phyloP scores from a whole-genome alignment of 129 eudicot species.

The Artemisia annua region DNA sequence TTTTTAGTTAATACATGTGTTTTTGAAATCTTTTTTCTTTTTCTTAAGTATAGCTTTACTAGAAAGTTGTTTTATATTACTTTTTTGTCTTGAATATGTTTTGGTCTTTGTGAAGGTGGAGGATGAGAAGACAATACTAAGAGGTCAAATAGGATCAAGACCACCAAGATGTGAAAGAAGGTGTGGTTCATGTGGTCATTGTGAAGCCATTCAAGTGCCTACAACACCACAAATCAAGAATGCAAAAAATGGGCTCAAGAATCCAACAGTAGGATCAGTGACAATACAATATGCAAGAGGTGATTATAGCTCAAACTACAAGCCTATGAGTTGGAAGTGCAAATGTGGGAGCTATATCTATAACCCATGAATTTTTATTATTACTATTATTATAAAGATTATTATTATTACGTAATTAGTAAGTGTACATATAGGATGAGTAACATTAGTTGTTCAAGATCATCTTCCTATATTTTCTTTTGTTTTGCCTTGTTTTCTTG shows the following conservation, averaged over 20 bases:
- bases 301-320: constrained; percentile 65
- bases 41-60: background rate
- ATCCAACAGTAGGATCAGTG: constrained; percentile 26
- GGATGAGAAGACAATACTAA: constrained; percentile 41
- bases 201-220: constrained; percentile 92
- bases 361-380: constrained; percentile 56
- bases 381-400: background rate
- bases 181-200: constrained; percentile 75
- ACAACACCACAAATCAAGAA: constrained; percentile 57
- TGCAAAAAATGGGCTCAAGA: constrained; percentile 25
- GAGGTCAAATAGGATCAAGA: constrained; percentile 76
- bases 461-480: constrained; percentile 2
- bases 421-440: constrained; percentile 33
- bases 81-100: background rate
- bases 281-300: constrained; percentile 52
- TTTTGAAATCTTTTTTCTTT: background rate
- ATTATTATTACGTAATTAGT: constrained; percentile 8
- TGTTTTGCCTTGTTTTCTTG: constrained; percentile 17
- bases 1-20: too few species aligned
- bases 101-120: constrained; percentile 20
- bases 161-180: constrained; percentile 88
- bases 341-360: constrained; percentile 80
- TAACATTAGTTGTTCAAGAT: constrained; percentile 8
- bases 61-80: background rate
- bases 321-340: constrained; percentile 94